These are phyloP conservation scores for Ogataea degrootiae DNA, from an alignment of 805 yeast species.

Conservation along the genomic window DNA sequence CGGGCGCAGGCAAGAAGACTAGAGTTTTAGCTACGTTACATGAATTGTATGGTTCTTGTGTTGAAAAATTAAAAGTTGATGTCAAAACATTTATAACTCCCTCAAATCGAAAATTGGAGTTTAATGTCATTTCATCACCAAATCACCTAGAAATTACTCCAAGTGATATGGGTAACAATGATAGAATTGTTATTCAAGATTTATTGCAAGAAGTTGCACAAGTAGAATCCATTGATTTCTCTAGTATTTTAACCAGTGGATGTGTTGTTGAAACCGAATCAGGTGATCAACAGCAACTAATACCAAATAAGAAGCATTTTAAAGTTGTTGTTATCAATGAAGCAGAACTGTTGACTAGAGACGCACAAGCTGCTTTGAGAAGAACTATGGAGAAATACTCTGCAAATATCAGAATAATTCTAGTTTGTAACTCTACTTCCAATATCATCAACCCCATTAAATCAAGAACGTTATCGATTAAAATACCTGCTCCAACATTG, in stretches of 20 bases:
- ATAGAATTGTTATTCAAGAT: constrained; percentile 92
- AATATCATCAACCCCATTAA: constrained; percentile 91
- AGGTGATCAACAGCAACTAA: background rate
- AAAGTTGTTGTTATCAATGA: constrained; percentile 85
- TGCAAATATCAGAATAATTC: constrained; percentile 72
- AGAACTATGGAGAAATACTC: constrained; percentile 96
- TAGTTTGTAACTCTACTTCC: constrained; percentile 86
- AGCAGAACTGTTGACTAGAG: constrained; percentile 84
- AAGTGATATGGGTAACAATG: constrained; percentile 93
- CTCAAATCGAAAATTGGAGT: constrained; percentile 74
- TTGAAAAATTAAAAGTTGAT: constrained; percentile 83
- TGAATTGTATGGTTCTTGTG: constrained; percentile 78
- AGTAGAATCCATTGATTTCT: constrained; percentile 88
- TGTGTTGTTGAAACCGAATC: background rate
- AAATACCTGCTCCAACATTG: constrained; percentile 75
- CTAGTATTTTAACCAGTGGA: constrained; percentile 32
- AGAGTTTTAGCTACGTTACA: constrained; percentile 75
- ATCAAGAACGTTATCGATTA: constrained; percentile 84
- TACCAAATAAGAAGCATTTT: constrained; percentile 48
- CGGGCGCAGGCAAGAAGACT: constrained; percentile 97
- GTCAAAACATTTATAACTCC: constrained; percentile 76
- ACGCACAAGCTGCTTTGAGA: constrained; percentile 93
- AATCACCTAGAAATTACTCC: constrained; percentile 95
- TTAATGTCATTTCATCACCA: constrained; percentile 88
- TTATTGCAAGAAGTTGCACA: constrained; percentile 91